Percentiles rank a stretch among this genome's conserved stretches.
These are phyloP conservation scores for Lantana camara DNA, from an alignment of 257 asterid species.

Conservation along the genomic window DNA sequence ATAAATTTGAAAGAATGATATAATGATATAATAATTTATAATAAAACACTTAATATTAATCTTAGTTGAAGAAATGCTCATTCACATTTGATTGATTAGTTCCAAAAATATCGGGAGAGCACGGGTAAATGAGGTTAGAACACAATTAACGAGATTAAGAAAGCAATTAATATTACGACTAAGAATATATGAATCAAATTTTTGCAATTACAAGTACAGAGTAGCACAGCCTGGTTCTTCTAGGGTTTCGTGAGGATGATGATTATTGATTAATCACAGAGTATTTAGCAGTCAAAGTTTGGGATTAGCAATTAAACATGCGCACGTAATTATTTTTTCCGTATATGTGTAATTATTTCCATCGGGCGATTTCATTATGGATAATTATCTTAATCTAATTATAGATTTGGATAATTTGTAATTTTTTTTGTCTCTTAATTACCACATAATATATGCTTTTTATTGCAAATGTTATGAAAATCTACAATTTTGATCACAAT, in stretches of 20 bases:
- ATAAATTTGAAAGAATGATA: too few species aligned
- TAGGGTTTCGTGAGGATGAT: constrained; percentile 1
- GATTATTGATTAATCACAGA: neutral
- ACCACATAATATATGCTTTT: neutral
- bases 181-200: too few species aligned
- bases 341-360: too few species aligned
- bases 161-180: too few species aligned
- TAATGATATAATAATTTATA: too few species aligned
- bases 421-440: neutral
- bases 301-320: neutral
- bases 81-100: neutral
- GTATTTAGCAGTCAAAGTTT: constrained; percentile 1
- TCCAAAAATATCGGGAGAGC: constrained; percentile 21
- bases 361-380: too few species aligned
- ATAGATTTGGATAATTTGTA: neutral
- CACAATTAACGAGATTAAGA: constrained; percentile 22
- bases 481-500: too few species aligned
- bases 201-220: neutral
- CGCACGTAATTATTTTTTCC: neutral
- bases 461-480: too few species aligned
- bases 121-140: neutral
- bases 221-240: constrained; percentile 13
- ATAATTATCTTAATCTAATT: neutral
- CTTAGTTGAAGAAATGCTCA: too few species aligned
- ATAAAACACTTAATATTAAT: neutral